phyloP scores from a whole-genome alignment of 495 filamentous ascomycete species.

The Hyaloscypha variabilis region DNA sequence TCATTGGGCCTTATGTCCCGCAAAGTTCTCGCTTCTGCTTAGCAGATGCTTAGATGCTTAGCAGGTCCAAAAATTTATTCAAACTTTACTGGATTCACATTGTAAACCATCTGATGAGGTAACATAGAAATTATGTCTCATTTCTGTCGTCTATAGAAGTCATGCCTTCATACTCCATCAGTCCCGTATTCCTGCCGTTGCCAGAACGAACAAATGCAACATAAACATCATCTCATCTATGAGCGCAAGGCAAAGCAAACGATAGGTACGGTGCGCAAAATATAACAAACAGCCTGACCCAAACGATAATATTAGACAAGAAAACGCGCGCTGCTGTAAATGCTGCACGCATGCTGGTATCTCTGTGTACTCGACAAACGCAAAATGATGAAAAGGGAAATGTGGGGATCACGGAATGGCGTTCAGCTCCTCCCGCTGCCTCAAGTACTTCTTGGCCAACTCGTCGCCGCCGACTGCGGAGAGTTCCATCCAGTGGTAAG shows the following conservation, averaged over 20 bases:
- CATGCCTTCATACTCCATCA: neutral
- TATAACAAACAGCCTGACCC: slow-evolving; percentile 6
- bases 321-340: neutral
- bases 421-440: slow-evolving; percentile 51
- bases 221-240: slow-evolving; percentile 3
- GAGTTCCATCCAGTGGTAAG: slow-evolving; percentile 98
- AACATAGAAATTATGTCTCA: neutral
- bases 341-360: slow-evolving; percentile 5
- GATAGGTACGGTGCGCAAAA: neutral
- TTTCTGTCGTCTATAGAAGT: neutral
- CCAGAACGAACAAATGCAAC: slow-evolving; percentile 3
- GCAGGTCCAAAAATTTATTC: too few relatives aligned
- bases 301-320: slow-evolving; percentile 7
- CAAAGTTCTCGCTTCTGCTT: too few relatives aligned
- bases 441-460: slow-evolving; percentile 81
- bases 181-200: neutral
- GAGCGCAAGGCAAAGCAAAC: neutral
- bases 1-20: too few relatives aligned
- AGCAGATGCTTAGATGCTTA: too few relatives aligned
- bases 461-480: slow-evolving; percentile 85
- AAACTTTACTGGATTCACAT: neutral
- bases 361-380: neutral
- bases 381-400: neutral
- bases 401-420: slow-evolving; percentile 27
- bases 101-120: neutral